Evolutionary conservation across 1,139 yeast genomes (phyloP), one percentile per base, ranked within the genome.

Genomic region (Kazachstania sp.): DNA sequence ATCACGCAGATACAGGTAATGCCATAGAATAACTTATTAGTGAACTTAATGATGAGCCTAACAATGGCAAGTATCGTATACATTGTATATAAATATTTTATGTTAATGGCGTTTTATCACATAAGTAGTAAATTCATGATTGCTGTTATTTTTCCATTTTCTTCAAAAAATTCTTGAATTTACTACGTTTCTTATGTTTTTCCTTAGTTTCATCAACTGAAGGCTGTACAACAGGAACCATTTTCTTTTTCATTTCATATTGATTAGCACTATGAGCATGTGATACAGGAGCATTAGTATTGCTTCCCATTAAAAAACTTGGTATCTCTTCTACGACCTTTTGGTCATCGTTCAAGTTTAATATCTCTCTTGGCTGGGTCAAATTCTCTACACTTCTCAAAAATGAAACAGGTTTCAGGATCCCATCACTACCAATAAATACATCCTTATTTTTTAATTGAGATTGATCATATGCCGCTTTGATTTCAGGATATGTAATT

Each of bases 341-440:
- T 41, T 48, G 49, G 51, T 68, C 72, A 46, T 60, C 61, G 19
- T 51, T 49, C 30, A 69, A 51, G 6, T 63, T 55, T 37, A 71
- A 50, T 3, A 55, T 53, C 8, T 56, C 55, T 49, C 73, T 60
- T 5, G 58, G 58, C 16, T 54, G 55, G 1, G 64, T 56, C 31
- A 71, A 51, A 48, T 61, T 59, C 48, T 66, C 69, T 2, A 75
- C 64, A 50, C 73, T 71, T 36, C 71, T 69, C 52, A 83, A 60
- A 54, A 77, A 77, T 45, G 71, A 69, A 13, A 67, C 56, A 0
- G 97, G 95, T 12, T 84, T 78, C 50, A 85, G 66, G 3, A 88
- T 68, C 45, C 83, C 80, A 60, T 86, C 95, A 6, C 95, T 83
- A 0, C 98, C 98, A 50, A 92, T 71, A 51, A 83, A 79, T 30